Percentiles rank a stretch among this genome's conserved stretches.
Evolutionary conservation across 352 stramenopile genomes (phyloP).

Genomic region (Phytophthora niederhauseri): DNA sequence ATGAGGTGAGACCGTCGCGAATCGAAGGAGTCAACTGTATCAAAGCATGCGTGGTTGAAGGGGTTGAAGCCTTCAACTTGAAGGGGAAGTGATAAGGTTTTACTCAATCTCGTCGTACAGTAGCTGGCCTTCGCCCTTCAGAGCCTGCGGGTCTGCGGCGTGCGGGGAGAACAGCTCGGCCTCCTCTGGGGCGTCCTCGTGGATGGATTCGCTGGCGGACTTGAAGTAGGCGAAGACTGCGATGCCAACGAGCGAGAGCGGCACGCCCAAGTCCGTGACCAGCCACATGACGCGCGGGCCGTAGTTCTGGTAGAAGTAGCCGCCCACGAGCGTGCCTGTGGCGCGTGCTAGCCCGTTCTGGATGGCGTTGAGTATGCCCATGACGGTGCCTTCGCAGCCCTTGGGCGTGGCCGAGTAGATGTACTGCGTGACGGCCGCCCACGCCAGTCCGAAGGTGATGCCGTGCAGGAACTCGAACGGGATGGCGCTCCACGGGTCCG

Average conservation of each 20-base stretch:
- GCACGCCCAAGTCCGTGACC: slow-evolving; percentile 61
- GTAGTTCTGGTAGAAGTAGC: slow-evolving; percentile 77
- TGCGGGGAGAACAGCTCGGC: slow-evolving; percentile 29
- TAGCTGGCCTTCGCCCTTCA: slow-evolving; percentile 12
- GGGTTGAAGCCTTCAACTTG: too few species aligned
- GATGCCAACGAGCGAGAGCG: slow-evolving; percentile 60
- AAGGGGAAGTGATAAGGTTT: neutral
- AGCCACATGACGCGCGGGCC: slow-evolving; percentile 65
- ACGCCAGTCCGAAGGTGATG: slow-evolving; percentile 67
- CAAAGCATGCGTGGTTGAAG: slow-evolving; percentile 12
- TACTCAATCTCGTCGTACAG: slow-evolving; percentile 27
- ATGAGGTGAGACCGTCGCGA: slow-evolving; percentile 20
- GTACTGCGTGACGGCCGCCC: slow-evolving; percentile 72
- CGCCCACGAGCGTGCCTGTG: slow-evolving; percentile 64
- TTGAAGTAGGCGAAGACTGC: slow-evolving; percentile 65
- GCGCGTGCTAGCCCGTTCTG: slow-evolving; percentile 67
- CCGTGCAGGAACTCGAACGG: slow-evolving; percentile 79
- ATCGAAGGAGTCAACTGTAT: neutral
- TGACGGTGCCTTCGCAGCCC: slow-evolving; percentile 68
- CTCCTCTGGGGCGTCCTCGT: slow-evolving; percentile 37
- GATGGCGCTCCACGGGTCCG: slow-evolving; percentile 62
- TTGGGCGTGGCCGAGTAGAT: slow-evolving; percentile 59
- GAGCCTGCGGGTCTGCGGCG: slow-evolving; percentile 20
- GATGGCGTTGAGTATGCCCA: slow-evolving; percentile 72
- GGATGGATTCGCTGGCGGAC: slow-evolving; percentile 38